These are phyloP conservation scores for Suillus tomentosus DNA, from an alignment of 768 basidiomycete genomes.

Conservation along the genomic window DNA sequence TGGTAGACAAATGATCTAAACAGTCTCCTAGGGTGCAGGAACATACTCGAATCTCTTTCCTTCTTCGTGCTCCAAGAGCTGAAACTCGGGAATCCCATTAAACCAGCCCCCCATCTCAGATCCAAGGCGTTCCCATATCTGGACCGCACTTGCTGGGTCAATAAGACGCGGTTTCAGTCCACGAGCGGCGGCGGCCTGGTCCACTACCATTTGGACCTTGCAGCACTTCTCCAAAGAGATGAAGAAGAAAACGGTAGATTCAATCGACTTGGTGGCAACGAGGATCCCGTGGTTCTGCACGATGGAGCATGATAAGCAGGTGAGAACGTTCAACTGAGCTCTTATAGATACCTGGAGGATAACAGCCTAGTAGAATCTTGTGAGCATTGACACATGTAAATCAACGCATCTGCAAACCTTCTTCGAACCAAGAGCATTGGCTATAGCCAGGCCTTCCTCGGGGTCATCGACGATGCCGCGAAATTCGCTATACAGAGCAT, in stretches of 20 bases:
- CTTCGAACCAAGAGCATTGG: slow-evolving; percentile 24
- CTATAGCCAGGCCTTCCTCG: slow-evolving; percentile 37
- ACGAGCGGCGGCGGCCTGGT: slow-evolving; percentile 29
- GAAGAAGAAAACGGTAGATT: slow-evolving; percentile 28
- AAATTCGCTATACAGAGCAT: slow-evolving; percentile 32
- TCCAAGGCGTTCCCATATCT: slow-evolving; percentile 23
- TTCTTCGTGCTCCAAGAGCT: slow-evolving; percentile 38
- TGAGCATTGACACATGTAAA: not conserved
- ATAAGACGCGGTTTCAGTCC: slow-evolving; percentile 8
- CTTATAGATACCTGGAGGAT: slow-evolving; percentile 22
- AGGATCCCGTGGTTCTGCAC: slow-evolving; percentile 31
- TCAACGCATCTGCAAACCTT: slow-evolving; percentile 20
- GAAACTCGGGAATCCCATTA: slow-evolving; percentile 39
- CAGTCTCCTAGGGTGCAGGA: not conserved
- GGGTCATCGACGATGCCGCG: slow-evolving; percentile 38
- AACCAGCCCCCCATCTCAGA: slow-evolving; percentile 38
- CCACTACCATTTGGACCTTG: slow-evolving; percentile 32
- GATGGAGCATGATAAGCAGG: not conserved
- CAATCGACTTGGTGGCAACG: slow-evolving; percentile 25
- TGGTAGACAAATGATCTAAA: not conserved
- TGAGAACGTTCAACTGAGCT: not conserved
- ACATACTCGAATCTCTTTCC: slow-evolving; percentile 24
- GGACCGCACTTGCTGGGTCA: slow-evolving; percentile 29
- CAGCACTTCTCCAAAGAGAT: slow-evolving; percentile 31
- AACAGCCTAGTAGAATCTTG: slow-evolving; percentile 17